These are phyloP conservation scores for Trichoderma sp. DNA, from an alignment of 2,329 filamentous ascomycete genomes.

Conservation along the genomic window DNA sequence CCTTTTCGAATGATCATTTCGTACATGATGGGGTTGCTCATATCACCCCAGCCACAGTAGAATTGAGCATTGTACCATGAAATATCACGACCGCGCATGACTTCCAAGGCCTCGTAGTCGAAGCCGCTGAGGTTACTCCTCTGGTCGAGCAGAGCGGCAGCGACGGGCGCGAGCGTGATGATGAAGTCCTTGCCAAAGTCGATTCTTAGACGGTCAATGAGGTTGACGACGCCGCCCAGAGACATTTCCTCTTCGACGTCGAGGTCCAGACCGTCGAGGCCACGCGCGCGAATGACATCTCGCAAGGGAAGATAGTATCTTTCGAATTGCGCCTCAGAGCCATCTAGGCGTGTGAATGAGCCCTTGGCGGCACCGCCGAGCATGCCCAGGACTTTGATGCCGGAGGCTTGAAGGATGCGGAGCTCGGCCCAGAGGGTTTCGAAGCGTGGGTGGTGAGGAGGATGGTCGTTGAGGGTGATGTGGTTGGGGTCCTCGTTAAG, in stretches of 20 bases:
- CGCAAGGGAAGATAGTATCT: slow-evolving; percentile 67
- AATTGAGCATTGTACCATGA: slow-evolving; percentile 90
- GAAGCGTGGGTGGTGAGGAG: slow-evolving; percentile 64
- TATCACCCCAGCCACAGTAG: slow-evolving; percentile 81
- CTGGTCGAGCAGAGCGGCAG: slow-evolving; percentile 61
- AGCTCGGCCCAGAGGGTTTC: slow-evolving; percentile 76
- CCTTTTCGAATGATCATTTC: slow-evolving; percentile 55
- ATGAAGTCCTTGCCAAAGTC: slow-evolving; percentile 71
- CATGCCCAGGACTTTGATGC: slow-evolving; percentile 81
- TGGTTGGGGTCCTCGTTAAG: slow-evolving; percentile 64
- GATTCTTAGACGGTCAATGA: slow-evolving; percentile 63
- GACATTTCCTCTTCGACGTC: slow-evolving; percentile 78
- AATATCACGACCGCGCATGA: slow-evolving; percentile 61
- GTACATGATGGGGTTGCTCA: slow-evolving; percentile 46
- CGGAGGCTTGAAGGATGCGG: slow-evolving; percentile 64
- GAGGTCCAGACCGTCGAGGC: slow-evolving; percentile 68
- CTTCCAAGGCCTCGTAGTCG: slow-evolving; percentile 71
- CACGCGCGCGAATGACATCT: slow-evolving; percentile 58
- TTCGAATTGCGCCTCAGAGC: slow-evolving; percentile 61
- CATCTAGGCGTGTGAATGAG: slow-evolving; percentile 60
- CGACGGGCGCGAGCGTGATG: slow-evolving; percentile 79
- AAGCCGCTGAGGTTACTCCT: slow-evolving; percentile 72
- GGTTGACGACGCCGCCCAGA: slow-evolving; percentile 60
- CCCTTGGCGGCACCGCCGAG: slow-evolving; percentile 80
- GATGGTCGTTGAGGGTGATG: slow-evolving; percentile 77